phyloP scores from a whole-genome alignment of 2,329 filamentous ascomycete genomes.

The Chaetomium globosum region DNA sequence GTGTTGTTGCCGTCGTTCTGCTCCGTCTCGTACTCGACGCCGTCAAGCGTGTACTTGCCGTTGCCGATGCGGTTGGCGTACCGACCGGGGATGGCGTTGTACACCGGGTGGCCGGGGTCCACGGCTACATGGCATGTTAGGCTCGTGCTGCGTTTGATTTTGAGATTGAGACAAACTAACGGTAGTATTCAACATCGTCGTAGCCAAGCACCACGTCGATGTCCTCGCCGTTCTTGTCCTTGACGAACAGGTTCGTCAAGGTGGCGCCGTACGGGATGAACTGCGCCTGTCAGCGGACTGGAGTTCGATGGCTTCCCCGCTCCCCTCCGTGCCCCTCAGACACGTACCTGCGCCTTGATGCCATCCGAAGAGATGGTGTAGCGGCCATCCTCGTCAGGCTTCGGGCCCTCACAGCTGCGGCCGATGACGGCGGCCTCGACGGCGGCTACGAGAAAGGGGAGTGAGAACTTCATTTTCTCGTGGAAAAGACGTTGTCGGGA shows the following conservation, averaged over 20 bases:
- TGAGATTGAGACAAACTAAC: slow-evolving; percentile 37
- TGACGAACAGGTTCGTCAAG: slow-evolving; percentile 64
- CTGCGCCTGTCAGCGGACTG: slow-evolving; percentile 30
- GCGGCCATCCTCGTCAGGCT: slow-evolving; percentile 41
- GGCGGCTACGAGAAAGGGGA: slow-evolving; percentile 32
- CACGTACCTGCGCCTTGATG: slow-evolving; percentile 46
- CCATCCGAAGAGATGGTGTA: slow-evolving; percentile 44
- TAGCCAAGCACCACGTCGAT: slow-evolving; percentile 67
- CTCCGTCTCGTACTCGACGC: slow-evolving; percentile 54
- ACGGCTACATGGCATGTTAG: slow-evolving; percentile 40
- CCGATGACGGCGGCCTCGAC: slow-evolving; percentile 26
- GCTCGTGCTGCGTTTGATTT: neutral
- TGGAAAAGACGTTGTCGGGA: neutral
- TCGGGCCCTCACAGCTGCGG: slow-evolving; percentile 16
- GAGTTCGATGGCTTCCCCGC: too few relatives aligned
- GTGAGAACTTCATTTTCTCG: slow-evolving; percentile 33
- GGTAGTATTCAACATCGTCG: slow-evolving; percentile 62
- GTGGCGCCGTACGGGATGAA: slow-evolving; percentile 64
- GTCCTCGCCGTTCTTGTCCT: slow-evolving; percentile 62
- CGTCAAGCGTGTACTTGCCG: slow-evolving; percentile 57
- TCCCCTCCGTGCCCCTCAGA: too few relatives aligned
- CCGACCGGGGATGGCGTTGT: slow-evolving; percentile 64
- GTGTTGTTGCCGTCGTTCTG: slow-evolving; percentile 59
- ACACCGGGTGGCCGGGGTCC: slow-evolving; percentile 59
- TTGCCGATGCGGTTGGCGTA: slow-evolving; percentile 68